phyloP scores from a whole-genome alignment of 495 filamentous ascomycete species.

The Daldinia bambusicola region DNA sequence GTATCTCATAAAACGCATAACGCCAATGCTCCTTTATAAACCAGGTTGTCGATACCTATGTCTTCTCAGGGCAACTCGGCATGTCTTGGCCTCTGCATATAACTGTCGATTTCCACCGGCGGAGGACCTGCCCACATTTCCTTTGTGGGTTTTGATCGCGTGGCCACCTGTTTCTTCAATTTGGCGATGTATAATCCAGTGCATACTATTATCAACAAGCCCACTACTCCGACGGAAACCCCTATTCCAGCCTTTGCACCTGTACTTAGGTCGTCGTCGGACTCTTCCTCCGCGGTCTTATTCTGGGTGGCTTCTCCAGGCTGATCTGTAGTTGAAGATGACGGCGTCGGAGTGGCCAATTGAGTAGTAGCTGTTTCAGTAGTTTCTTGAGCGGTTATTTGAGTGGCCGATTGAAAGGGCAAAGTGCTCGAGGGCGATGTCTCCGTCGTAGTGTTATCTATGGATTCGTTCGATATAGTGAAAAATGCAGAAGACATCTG shows the following conservation, averaged over 20 bases:
- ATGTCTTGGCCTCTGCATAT: background rate
- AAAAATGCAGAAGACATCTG: constrained; percentile 18
- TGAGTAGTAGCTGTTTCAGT: too few relatives aligned
- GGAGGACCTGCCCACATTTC: background rate
- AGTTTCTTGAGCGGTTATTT: too few relatives aligned
- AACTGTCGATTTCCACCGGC: background rate
- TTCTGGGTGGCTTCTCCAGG: background rate
- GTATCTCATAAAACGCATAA: background rate
- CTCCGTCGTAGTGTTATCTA: background rate
- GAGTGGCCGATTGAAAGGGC: too few relatives aligned
- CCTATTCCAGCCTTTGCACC: background rate
- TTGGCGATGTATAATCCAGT: background rate
- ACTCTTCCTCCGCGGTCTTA: background rate
- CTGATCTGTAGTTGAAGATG: background rate
- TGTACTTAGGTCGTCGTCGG: background rate
- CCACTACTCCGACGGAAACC: background rate
- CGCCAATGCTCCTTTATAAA: background rate
- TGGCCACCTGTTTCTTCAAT: background rate
- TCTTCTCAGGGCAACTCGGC: background rate
- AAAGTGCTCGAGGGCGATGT: background rate
- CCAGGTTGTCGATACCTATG: background rate
- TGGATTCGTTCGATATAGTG: constrained; percentile 4
- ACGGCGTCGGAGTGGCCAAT: background rate
- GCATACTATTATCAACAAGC: background rate
- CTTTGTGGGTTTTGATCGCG: background rate